These are phyloP conservation scores for Metarhizium humberi DNA, from an alignment of 2,329 filamentous ascomycete genomes.

Conservation along the genomic window DNA sequence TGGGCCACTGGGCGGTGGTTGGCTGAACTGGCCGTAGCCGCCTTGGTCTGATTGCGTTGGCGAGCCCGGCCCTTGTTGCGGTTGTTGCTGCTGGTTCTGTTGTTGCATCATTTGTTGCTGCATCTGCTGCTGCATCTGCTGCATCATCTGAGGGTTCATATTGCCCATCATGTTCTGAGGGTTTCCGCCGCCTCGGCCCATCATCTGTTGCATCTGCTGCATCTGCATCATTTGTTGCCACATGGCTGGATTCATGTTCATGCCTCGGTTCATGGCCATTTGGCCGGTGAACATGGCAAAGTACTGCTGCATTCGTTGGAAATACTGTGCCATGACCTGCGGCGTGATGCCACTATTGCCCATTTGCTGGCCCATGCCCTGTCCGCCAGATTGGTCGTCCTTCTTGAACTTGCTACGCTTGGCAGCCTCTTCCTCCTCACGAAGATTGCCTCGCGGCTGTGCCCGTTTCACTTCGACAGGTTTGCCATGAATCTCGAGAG, in stretches of 20 bases:
- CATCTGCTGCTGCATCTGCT: constrained; percentile 45
- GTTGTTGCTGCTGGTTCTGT: constrained; percentile 6
- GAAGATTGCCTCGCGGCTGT: constrained; percentile 87
- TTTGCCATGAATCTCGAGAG: constrained; percentile 89
- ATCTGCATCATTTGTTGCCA: constrained; percentile 70
- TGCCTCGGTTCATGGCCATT: constrained; percentile 72
- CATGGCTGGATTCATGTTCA: constrained; percentile 67
- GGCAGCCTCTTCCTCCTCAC: constrained; percentile 74
- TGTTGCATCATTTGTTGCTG: constrained; percentile 30
- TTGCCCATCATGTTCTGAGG: constrained; percentile 29
- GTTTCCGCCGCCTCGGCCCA: constrained; percentile 29
- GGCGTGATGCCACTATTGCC: constrained; percentile 69
- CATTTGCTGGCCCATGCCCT: constrained; percentile 32
- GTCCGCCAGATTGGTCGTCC: constrained; percentile 25
- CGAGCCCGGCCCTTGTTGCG: constrained; percentile 1
- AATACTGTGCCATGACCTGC: constrained; percentile 96
- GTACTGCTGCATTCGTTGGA: constrained; percentile 97
- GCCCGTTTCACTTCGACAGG: constrained; percentile 98
- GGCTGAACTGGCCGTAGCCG: constrained; percentile 32
- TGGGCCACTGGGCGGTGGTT: constrained; percentile 32
- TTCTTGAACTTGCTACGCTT: constrained; percentile 54
- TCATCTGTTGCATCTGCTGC: constrained; percentile 58
- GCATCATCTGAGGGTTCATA: constrained; percentile 46
- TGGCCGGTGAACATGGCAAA: constrained; percentile 92
- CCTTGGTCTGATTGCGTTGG: constrained; percentile 14